Base-by-base conservation (phyloP, 1,284 basidiomycete genomes). In the Mycosarcoma maydis region DNA sequence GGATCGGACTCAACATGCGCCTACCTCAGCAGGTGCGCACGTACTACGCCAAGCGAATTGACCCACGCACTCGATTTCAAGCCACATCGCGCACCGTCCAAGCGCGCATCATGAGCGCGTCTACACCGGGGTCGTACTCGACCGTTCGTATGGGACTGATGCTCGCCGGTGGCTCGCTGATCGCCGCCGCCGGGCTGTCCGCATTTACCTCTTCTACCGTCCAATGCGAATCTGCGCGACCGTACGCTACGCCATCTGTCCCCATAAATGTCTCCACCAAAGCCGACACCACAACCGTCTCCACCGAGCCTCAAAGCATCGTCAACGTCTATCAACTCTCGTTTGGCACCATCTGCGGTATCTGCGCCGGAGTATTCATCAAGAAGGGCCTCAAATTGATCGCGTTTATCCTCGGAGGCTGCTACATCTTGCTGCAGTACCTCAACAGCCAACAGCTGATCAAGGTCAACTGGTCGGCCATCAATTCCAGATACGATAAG, bases 301-400 rank as follows among this genome's bases (percentile, higher is more conserved):
- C 49, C 14, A 44, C 45, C 6, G 65, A 75, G 27, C 89, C 91
- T 2, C 75, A 85, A 46, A 92, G 91, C 32, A 86, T 87, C 1
- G 85, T 95, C 24, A 90, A 88, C 64, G 62, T 88, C n/a, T 91
- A 91, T 78, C 88, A 94, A 76, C 87, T 97, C 40, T 86, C 88
- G 0, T 96, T 97, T 78, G 94, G 94, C 27, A 91, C 92, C 13
- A 87, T 91, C 1, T 88, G 89, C 65, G 75, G 94, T 3, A 82
- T 97, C 44, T 97, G 92, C 77, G 88, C 92, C 0, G 94, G 94
- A 0, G 86, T 97, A 0, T 98, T 98, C 80, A 86, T 96, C 75
- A 96, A 95, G 84, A 96, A 96, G 83, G 94, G 94, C 26, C 88
- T 90, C 33, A 92, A 89, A 81, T 84, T 88, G 3, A 82, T 91